Percentiles rank a stretch among this genome's conserved stretches.
phyloP scores from a whole-genome alignment of 805 yeast genomes.

The Cyberlindnera euphorbiiphila region DNA sequence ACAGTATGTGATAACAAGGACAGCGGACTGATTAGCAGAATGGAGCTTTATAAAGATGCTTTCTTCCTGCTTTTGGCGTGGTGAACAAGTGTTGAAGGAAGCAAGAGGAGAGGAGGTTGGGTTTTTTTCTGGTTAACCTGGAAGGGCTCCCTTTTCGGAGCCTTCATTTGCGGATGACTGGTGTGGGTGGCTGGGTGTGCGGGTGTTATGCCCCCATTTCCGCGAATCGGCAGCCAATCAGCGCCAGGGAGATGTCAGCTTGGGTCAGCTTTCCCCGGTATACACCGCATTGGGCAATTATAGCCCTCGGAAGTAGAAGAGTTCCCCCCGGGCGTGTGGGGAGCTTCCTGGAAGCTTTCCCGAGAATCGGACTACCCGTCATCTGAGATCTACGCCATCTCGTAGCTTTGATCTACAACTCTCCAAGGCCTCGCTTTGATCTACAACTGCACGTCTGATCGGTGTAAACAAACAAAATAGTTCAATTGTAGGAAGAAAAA shows the following conservation, averaged over 20 bases:
- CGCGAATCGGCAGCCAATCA: conserved; percentile 2
- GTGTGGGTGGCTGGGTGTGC: conserved; percentile 1
- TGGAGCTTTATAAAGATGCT: no score
- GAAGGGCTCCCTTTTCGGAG: background rate
- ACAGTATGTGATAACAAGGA: no score
- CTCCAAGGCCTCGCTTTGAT: no score
- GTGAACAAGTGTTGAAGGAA: no score
- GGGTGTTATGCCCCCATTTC: conserved; percentile 7
- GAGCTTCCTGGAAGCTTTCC: no score
- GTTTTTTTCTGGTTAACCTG: background rate
- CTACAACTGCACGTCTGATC: no score
- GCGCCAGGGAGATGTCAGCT: conserved; percentile 5
- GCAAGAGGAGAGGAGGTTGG: background rate
- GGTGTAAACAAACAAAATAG: background rate
- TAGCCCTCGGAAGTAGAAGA: background rate
- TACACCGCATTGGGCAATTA: background rate
- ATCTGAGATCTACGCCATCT: no score
- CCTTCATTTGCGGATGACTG: conserved; percentile 3
- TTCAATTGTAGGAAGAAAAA: background rate
- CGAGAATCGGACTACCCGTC: background rate
- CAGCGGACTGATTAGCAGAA: no score
- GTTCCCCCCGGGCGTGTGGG: no score
- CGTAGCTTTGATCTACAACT: no score
- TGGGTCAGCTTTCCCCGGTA: conserved; percentile 2
- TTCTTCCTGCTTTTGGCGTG: no score